Evolutionary conservation across 495 filamentous ascomycete species (phyloP).

Genomic region (Saxispiralis lemnorum): DNA sequence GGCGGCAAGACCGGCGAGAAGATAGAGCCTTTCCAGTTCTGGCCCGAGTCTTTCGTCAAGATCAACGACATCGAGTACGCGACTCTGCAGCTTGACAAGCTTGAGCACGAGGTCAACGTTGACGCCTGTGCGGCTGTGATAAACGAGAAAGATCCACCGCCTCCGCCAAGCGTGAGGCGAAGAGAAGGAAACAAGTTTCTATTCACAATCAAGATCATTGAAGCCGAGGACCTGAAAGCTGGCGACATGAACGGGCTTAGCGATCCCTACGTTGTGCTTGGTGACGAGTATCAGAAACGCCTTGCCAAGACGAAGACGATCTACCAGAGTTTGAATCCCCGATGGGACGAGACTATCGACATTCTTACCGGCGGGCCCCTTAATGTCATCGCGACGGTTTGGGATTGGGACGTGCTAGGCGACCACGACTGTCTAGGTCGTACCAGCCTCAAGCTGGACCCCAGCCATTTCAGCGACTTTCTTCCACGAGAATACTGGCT

Average conservation of each 20-base stretch:
- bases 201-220: slow-evolving; percentile 97
- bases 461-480: slow-evolving; percentile 87
- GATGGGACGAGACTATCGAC: slow-evolving; percentile 95
- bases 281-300: slow-evolving; percentile 96
- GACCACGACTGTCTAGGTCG: slow-evolving; percentile 95
- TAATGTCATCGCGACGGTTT: slow-evolving; percentile 90
- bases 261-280: slow-evolving; percentile 92
- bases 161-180: slow-evolving; percentile 31
- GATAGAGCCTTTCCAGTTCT: slow-evolving; percentile 95
- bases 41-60: slow-evolving; percentile 90
- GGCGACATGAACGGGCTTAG: slow-evolving; percentile 89
- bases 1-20: slow-evolving; percentile 42
- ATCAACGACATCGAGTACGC: slow-evolving; percentile 95
- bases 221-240: slow-evolving; percentile 94
- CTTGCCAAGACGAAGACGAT: slow-evolving; percentile 87
- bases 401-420: slow-evolving; percentile 95
- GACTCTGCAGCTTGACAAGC: slow-evolving; percentile 69
- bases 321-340: slow-evolving; percentile 77
- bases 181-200: slow-evolving; percentile 64
- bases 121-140: slow-evolving; percentile 80
- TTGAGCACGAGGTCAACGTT: slow-evolving; percentile 82
- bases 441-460: slow-evolving; percentile 87
- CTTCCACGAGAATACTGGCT: slow-evolving; percentile 92
- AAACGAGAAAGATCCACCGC: slow-evolving; percentile 41
- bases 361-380: slow-evolving; percentile 82